Conservation (phyloP, 306 rosid species). For the Lathyrus sativus region DNA sequence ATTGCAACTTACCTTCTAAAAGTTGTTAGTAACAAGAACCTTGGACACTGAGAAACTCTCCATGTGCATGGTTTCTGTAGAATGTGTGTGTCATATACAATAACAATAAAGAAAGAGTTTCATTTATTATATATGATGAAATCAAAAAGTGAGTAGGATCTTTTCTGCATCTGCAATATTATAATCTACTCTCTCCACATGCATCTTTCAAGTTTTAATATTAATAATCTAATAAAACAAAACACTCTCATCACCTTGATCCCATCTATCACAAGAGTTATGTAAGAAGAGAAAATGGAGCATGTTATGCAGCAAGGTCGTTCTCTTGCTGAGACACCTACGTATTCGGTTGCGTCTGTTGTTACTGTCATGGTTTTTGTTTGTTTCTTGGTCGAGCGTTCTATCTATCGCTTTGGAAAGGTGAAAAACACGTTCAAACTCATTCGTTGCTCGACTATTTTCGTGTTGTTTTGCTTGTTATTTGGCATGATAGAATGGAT, state of each 20-base stretch:
- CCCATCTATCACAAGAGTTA: constrained; percentile 29
- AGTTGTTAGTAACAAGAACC: neutral
- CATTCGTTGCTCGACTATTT: neutral
- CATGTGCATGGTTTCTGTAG: constrained; percentile 43
- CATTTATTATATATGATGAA: constrained; percentile 8
- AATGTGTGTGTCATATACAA: constrained; percentile 15
- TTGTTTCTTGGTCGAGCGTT: constrained; percentile 78
- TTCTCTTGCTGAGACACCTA: constrained; percentile 94
- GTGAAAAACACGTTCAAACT: constrained; percentile 34
- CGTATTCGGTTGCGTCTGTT: constrained; percentile 90
- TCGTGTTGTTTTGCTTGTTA: neutral
- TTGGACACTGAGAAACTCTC: constrained; percentile 28
- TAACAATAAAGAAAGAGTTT: constrained; percentile 25
- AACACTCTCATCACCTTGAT: constrained; percentile 38
- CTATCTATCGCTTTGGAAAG: constrained; percentile 81
- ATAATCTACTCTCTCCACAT: constrained; percentile 39
- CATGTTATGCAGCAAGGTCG: constrained; percentile 51
- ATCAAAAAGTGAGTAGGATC: constrained; percentile 33
- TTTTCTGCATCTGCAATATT: constrained; percentile 12
- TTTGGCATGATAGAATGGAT: constrained; percentile 7
- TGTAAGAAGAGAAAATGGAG: constrained; percentile 41
- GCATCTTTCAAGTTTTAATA: constrained; percentile 23
- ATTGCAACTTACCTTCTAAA: constrained; percentile 21
- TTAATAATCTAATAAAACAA: constrained; percentile 27
- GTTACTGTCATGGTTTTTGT: constrained; percentile 86